phyloP scores from a whole-genome alignment of 2,329 filamentous ascomycete genomes.

The Curvularia spicifera region DNA sequence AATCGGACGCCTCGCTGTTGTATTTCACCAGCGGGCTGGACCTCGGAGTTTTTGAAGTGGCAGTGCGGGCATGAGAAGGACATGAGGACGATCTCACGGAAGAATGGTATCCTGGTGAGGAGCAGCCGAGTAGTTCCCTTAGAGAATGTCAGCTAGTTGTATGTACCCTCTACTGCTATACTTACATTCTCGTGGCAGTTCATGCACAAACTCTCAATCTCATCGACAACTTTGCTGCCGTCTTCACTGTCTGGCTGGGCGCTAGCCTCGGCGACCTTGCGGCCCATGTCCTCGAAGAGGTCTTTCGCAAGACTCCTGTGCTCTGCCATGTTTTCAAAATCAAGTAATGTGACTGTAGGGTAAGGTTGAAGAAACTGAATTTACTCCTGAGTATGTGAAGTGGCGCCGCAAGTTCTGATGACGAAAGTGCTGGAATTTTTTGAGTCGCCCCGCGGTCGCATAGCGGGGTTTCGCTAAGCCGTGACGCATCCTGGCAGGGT shows the following conservation, averaged over 20 bases:
- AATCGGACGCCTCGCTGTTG: constrained; percentile 88
- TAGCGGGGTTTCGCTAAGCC: constrained; percentile 35
- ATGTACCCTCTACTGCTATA: constrained; percentile 16
- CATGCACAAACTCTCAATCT: constrained; percentile 62
- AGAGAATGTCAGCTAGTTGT: constrained; percentile 22
- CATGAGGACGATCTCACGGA: constrained; percentile 97
- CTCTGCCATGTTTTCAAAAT: constrained; percentile 40
- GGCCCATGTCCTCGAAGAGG: constrained; percentile 60
- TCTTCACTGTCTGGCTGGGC: constrained; percentile 45
- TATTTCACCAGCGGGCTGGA: constrained; percentile 89
- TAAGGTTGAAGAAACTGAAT: not conserved
- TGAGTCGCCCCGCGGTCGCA: constrained; percentile 42
- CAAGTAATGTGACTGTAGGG: constrained; percentile 1
- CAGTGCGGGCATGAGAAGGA: constrained; percentile 94
- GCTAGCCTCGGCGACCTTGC: constrained; percentile 54
- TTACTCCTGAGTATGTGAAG: constrained; percentile 1
- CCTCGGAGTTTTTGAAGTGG: constrained; percentile 86
- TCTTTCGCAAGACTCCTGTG: constrained; percentile 53
- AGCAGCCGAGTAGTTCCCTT: constrained; percentile 86
- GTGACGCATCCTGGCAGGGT: constrained; percentile 28
- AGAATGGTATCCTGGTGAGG: constrained; percentile 92
- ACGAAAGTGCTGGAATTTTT: constrained; percentile 40
- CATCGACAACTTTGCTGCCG: constrained; percentile 56
- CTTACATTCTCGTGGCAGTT: constrained; percentile 59
- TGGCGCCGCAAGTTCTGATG: constrained; percentile 20